Conservation (phyloP, 148 eudicot genomes). For the Persicaria tinctoria region DNA sequence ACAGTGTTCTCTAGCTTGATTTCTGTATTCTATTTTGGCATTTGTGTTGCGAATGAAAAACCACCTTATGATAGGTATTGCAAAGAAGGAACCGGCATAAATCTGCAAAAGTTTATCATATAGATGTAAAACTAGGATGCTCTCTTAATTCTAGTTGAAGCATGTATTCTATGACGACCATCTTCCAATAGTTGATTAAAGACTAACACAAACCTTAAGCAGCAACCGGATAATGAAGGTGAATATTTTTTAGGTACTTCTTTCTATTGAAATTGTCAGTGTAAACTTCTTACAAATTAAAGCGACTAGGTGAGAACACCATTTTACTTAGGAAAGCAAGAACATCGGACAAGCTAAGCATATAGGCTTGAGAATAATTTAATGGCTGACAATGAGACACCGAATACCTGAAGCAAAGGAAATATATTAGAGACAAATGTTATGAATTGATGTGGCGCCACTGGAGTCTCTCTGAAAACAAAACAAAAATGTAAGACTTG, state of each 20-base stretch:
- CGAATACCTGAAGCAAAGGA: slow-evolving; percentile 82
- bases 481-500: neutral
- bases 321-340: neutral
- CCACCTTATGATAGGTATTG: slow-evolving; percentile 90
- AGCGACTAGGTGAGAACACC: neutral
- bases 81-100: slow-evolving; percentile 95
- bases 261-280: neutral
- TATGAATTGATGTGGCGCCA: slow-evolving; percentile 56
- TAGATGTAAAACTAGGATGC: neutral
- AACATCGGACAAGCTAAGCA: neutral
- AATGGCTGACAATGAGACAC: slow-evolving; percentile 8
- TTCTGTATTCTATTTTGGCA: slow-evolving; percentile 61
- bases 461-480: slow-evolving; percentile 46
- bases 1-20: slow-evolving; percentile 52
- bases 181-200: neutral
- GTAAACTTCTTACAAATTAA: neutral
- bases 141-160: neutral
- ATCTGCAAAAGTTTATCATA: slow-evolving; percentile 41
- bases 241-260: neutral
- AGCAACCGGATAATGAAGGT: neutral
- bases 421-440: slow-evolving; percentile 65
- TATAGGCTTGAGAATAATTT: neutral
- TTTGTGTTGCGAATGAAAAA: slow-evolving; percentile 47
- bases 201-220: neutral
- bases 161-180: neutral